Base-by-base conservation (phyloP, 2,329 filamentous ascomycete species). In the Stromatinia cepivora region DNA sequence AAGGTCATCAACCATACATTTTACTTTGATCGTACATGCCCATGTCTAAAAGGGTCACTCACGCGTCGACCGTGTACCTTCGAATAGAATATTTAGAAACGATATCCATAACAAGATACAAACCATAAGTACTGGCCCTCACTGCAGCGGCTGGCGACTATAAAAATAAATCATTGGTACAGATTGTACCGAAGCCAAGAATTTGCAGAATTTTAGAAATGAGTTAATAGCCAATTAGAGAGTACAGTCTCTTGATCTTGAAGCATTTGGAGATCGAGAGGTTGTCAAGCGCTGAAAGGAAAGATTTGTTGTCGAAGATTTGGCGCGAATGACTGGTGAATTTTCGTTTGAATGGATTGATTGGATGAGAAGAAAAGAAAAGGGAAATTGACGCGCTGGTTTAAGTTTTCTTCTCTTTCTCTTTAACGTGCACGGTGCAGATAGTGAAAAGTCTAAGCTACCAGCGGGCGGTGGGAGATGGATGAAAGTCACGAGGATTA, bases 61-160 rank as follows among this genome's bases (percentile, higher is more conserved):
- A 65, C 67, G 71, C 69, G 69, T 74, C 69, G 76, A 64, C 74
- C 75, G 45, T 75, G 74, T 75, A 71, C 71, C 75, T 73, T 73
- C 75, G 76, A 77, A 78, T 77, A 75, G 73, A 70, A 72, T 56
- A 53, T 45, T 11, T 15, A 28, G 63, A 62, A 42, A 68, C 22
- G 34, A 53, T 34, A 56, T 64, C 50, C 34, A 67, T 66, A 74
- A 73, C 70, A 74, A 72, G 65, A 65, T 72, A 67, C 66, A 69
- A 65, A 52, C 39, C 39, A 28, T 57, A 66, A 66, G 61, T 46
- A 56, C 75, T 70, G 72, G 74, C 72, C 69, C 71, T 34, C 31
- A 67, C 54, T 42, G 50, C 48, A 61, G 71, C 68, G 70, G 71
- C 72, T 71, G 71, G 66, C 52, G 54, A 58, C 31, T 69, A 46